Conservation (phyloP, 2,329 filamentous ascomycete species). For the Cytospora paraplurivora region DNA sequence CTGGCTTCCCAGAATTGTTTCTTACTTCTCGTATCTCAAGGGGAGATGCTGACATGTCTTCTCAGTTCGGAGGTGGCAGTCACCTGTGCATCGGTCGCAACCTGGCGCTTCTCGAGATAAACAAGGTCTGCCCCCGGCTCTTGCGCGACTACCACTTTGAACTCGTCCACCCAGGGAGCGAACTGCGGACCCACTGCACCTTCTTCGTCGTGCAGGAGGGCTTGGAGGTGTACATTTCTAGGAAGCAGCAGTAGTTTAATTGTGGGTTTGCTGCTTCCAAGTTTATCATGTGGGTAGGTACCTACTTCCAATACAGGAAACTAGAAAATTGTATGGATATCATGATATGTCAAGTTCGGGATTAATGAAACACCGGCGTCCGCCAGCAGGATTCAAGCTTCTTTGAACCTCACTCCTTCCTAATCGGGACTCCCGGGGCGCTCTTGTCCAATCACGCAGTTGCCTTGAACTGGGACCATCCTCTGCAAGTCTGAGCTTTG, state of each 20-base stretch:
- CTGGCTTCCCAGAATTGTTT: too few species aligned
- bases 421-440: conserved; percentile 6
- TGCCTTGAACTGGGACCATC: background rate
- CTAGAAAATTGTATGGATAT: too few species aligned
- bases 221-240: conserved; percentile 53
- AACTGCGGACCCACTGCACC: conserved; percentile 55
- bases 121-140: conserved; percentile 59
- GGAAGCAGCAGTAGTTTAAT: conserved; percentile 31
- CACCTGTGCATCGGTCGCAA: conserved; percentile 59
- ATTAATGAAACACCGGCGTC: background rate
- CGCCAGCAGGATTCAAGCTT: background rate
- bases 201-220: conserved; percentile 64
- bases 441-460: conserved; percentile 16
- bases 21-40: background rate
- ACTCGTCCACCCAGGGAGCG: conserved; percentile 51
- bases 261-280: too few species aligned
- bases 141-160: conserved; percentile 57
- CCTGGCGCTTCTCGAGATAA: conserved; percentile 58
- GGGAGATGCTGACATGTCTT: background rate
- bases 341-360: too few species aligned
- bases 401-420: conserved; percentile 19
- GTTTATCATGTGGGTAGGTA: too few species aligned
- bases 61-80: conserved; percentile 55
- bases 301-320: too few species aligned
- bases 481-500: background rate